Conservation (phyloP, 495 filamentous ascomycete species). For the Baudoinia panamericana region DNA sequence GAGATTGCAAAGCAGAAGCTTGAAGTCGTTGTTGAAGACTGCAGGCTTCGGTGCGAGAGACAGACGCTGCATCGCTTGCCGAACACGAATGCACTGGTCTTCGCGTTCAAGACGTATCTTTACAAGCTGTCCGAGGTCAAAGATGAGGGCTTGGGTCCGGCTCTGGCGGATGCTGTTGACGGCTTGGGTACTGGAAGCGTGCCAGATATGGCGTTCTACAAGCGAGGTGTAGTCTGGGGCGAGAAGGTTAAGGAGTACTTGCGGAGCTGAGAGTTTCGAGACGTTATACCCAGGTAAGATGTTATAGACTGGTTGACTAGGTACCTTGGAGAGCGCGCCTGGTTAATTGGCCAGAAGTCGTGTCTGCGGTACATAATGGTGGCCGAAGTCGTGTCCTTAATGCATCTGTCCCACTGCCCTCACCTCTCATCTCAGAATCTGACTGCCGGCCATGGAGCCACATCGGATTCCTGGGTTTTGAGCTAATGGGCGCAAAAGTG, state of each 20-base stretch:
- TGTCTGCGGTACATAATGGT: no score
- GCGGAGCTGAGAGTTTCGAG: constrained; percentile 26
- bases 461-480: neutral
- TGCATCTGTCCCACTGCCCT: no score
- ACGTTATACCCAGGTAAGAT: no score
- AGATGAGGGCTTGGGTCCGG: constrained; percentile 50
- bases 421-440: no score
- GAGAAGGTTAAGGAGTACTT: constrained; percentile 47
- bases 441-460: no score
- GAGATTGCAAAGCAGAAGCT: constrained; percentile 28
- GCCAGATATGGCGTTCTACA: constrained; percentile 55
- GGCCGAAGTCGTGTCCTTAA: no score
- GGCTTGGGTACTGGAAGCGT: constrained; percentile 57
- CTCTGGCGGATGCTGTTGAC: constrained; percentile 58
- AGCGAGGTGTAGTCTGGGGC: constrained; percentile 54
- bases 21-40: constrained; percentile 42
- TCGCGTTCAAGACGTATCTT: constrained; percentile 69
- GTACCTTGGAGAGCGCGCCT: no score
- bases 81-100: constrained; percentile 50
- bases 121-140: constrained; percentile 57
- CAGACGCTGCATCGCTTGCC: constrained; percentile 68
- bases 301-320: no score
- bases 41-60: constrained; percentile 54
- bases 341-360: no score
- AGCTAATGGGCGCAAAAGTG: neutral